Evolutionary conservation across 371 early-diverging fungal species (phyloP).

Genomic region (Globomyces sp.): DNA sequence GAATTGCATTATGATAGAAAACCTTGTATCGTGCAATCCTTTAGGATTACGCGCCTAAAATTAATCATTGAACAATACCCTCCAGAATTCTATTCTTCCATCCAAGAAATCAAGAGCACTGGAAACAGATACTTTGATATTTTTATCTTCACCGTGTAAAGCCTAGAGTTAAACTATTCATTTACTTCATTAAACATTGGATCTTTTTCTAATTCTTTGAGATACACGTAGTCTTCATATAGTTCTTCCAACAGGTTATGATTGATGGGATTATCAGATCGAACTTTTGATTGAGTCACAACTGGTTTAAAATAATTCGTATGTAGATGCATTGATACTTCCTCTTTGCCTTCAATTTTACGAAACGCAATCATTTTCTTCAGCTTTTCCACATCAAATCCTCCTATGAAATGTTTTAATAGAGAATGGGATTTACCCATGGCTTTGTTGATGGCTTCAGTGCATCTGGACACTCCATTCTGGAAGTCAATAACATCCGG

Average conservation of each 20-base stretch:
- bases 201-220: slow-evolving; percentile 21
- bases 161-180: no score
- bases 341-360: neutral
- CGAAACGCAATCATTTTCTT: neutral
- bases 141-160: no score
- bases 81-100: slow-evolving; percentile 27
- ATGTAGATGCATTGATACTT: neutral
- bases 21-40: slow-evolving; percentile 15
- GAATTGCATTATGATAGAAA: no score
- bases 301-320: neutral
- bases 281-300: neutral
- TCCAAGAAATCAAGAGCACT: slow-evolving; percentile 21
- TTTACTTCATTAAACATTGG: slow-evolving; percentile 9
- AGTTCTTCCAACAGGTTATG: slow-evolving; percentile 27
- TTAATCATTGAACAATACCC: neutral
- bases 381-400: slow-evolving; percentile 9
- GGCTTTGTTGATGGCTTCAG: neutral
- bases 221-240: slow-evolving; percentile 24
- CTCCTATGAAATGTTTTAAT: no score
- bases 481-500: slow-evolving; percentile 6
- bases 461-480: neutral
- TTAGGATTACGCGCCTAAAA: slow-evolving; percentile 15
- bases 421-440: neutral
- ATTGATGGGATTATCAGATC: neutral
- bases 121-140: slow-evolving; percentile 1